These are phyloP conservation scores for Phylloporus sp. DNA, from an alignment of 768 basidiomycete genomes.

Conservation along the genomic window DNA sequence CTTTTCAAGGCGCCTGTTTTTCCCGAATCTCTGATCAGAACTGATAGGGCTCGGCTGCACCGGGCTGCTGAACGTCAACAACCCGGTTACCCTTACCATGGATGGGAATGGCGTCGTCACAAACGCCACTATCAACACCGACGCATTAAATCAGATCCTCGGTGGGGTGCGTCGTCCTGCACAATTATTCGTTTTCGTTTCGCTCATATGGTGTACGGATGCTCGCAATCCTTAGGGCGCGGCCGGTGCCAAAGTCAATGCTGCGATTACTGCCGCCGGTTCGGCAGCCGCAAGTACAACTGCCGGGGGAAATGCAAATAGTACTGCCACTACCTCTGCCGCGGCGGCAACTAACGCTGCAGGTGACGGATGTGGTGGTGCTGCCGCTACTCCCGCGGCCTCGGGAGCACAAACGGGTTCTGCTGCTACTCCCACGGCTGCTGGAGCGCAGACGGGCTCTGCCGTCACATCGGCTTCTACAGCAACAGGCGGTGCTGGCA, in stretches of 20 bases:
- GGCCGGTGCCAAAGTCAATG: not conserved
- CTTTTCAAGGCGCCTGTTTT: not conserved
- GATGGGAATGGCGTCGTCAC: conserved; percentile 26
- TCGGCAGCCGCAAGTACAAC: not conserved
- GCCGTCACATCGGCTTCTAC: no score
- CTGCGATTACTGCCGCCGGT: not conserved
- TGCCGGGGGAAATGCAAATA: no score
- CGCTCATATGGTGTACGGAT: no score
- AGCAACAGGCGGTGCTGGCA: not conserved
- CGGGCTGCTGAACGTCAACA: conserved; percentile 17
- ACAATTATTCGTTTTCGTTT: not conserved
- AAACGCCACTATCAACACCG: conserved; percentile 21
- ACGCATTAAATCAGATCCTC: conserved; percentile 18
- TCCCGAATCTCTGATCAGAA: not conserved
- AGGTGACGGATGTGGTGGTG: not conserved
- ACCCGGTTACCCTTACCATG: conserved; percentile 22
- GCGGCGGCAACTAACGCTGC: no score
- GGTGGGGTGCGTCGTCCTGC: not conserved
- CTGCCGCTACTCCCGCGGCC: not conserved
- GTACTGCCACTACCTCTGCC: no score
- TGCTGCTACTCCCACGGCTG: not conserved
- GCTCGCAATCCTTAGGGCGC: not conserved
- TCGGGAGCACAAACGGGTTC: not conserved
- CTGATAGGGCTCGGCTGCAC: conserved; percentile 21
- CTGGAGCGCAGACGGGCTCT: no score